Percentiles rank a stretch among this genome's conserved stretches.
phyloP scores from a whole-genome alignment of 352 stramenopile genomes.

The Pythium monospermum region DNA sequence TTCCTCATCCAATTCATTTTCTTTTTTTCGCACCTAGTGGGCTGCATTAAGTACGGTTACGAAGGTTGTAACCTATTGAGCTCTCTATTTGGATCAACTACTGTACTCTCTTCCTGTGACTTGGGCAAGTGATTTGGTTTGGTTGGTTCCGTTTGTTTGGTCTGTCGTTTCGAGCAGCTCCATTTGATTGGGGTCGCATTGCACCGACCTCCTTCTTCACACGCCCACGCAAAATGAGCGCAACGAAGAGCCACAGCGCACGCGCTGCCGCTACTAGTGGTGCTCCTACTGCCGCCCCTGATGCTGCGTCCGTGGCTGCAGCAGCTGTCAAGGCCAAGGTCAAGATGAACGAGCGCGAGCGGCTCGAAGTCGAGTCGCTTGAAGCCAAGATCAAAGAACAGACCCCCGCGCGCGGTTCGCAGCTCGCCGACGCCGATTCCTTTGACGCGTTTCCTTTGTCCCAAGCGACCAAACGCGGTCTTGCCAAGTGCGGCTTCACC shows the following conservation, averaged over 20 bases:
- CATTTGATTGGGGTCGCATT: neutral
- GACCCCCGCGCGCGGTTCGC: conserved; percentile 72
- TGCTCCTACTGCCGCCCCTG: neutral
- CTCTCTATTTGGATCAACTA: too few relatives aligned
- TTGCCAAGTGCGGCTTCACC: conserved; percentile 74
- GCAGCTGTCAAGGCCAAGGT: conserved; percentile 32
- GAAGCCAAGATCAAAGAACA: conserved; percentile 59
- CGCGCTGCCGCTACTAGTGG: too few relatives aligned
- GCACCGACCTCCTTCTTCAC: too few relatives aligned
- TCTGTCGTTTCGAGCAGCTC: neutral
- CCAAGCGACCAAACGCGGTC: conserved; percentile 61
- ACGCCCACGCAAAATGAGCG: too few relatives aligned
- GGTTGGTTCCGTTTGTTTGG: neutral
- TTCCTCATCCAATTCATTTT: too few relatives aligned
- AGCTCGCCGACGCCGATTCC: conserved; percentile 61
- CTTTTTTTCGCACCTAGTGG: too few relatives aligned
- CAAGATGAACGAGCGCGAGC: conserved; percentile 74
- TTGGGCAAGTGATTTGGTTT: too few relatives aligned
- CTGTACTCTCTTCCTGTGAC: too few relatives aligned
- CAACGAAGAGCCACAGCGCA: too few relatives aligned
- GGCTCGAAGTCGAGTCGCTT: conserved; percentile 60
- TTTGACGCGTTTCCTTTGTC: conserved; percentile 87
- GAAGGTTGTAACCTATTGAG: too few relatives aligned
- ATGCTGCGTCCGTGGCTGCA: conserved; percentile 1
- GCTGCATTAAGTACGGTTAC: too few relatives aligned